Conservation (phyloP, 306 rosid genomes). For the Castanea sativa region DNA sequence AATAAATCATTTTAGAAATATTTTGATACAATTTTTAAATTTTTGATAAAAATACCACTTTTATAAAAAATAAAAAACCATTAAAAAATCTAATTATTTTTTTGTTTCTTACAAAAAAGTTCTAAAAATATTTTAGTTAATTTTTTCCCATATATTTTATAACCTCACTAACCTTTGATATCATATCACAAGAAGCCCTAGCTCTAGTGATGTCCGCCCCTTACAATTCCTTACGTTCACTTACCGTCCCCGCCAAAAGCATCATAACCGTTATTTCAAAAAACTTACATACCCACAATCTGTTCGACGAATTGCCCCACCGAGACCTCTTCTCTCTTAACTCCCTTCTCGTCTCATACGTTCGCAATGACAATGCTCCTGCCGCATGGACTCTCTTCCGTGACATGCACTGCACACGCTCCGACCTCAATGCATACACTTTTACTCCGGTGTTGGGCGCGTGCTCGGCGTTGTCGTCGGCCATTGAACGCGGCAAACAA, state of each 20-base stretch:
- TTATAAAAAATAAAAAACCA: too few relatives aligned
- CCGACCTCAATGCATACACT: constrained; percentile 38
- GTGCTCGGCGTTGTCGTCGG: constrained; percentile 29
- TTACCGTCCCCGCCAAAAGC: not conserved
- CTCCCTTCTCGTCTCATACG: constrained; percentile 38
- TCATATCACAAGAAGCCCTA: too few relatives aligned
- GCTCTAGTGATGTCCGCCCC: not conserved
- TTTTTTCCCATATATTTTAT: too few relatives aligned
- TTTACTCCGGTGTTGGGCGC: constrained; percentile 49
- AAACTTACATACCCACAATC: constrained; percentile 17
- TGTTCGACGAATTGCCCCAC: constrained; percentile 39
- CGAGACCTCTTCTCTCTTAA: constrained; percentile 33
- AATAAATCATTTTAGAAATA: too few relatives aligned
- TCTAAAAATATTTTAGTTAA: too few relatives aligned
- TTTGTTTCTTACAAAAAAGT: too few relatives aligned
- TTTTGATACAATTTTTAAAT: too few relatives aligned
- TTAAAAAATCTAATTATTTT: too few relatives aligned
- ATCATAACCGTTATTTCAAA: not conserved
- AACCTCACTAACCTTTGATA: too few relatives aligned
- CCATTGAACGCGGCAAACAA: constrained; percentile 33
- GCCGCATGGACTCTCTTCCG: constrained; percentile 44
- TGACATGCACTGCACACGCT: constrained; percentile 28
- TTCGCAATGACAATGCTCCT: constrained; percentile 27
- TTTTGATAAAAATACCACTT: too few relatives aligned
- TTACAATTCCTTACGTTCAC: not conserved